Conservation (phyloP, 73 alveolate species). For the Paraurostyla sp. region DNA sequence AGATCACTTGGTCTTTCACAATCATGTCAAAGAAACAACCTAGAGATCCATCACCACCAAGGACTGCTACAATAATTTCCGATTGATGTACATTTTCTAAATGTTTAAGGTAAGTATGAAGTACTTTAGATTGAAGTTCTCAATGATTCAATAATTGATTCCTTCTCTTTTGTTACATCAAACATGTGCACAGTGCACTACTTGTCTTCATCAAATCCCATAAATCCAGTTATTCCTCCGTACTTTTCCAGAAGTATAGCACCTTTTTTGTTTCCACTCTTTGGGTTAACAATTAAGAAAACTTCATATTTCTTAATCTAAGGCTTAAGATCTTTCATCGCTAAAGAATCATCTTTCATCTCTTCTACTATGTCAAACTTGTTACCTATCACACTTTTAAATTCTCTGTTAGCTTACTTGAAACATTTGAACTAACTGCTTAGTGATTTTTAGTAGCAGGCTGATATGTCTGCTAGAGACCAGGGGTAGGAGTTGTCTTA, state of each 20-base stretch:
- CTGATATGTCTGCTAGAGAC: too few relatives aligned
- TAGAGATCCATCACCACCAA: slow-evolving; percentile 56
- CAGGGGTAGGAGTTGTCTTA: too few relatives aligned
- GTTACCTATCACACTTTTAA: too few relatives aligned
- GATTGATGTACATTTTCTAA: background rate
- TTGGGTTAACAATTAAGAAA: background rate
- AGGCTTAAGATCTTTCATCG: background rate
- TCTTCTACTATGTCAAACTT: background rate
- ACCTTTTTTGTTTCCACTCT: background rate
- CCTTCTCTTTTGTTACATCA: background rate
- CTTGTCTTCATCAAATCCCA: background rate
- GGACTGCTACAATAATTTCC: background rate
- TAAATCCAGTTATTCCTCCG: background rate
- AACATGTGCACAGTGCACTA: background rate
- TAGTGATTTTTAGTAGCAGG: too few relatives aligned
- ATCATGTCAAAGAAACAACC: slow-evolving; percentile 30
- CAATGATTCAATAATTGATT: background rate
- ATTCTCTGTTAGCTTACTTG: too few relatives aligned
- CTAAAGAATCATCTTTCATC: background rate
- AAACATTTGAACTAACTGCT: too few relatives aligned
- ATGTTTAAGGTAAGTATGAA: too few relatives aligned
- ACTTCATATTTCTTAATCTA: background rate
- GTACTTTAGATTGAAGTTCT: background rate
- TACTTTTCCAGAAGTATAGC: background rate
- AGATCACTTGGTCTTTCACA: background rate